Evolutionary conservation across 345 rosid species (phyloP).

Genomic region (Xanthoceras sorbifolium): DNA sequence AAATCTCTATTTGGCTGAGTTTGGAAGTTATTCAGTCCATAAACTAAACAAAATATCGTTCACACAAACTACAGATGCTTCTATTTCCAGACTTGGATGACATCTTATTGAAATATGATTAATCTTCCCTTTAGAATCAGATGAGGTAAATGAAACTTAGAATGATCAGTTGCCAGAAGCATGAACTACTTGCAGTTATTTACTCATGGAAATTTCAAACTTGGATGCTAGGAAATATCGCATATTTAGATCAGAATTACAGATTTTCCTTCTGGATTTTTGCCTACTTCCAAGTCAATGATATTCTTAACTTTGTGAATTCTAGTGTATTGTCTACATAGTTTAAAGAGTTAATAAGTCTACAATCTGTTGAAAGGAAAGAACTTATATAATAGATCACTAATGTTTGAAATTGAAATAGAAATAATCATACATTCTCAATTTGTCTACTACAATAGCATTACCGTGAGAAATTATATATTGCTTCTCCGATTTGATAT

Average conservation of each 20-base stretch:
- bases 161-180: neutral
- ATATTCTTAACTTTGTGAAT: neutral
- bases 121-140: neutral
- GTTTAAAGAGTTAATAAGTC: neutral
- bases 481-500: neutral
- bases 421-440: neutral
- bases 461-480: neutral
- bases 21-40: neutral
- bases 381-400: neutral
- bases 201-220: neutral
- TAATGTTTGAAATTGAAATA: constrained; percentile 1
- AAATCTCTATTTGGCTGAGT: constrained; percentile 1
- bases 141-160: neutral
- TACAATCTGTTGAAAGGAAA: neutral
- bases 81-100: neutral
- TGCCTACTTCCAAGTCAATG: neutral
- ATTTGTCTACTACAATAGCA: neutral
- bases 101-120: neutral
- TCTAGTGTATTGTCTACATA: neutral
- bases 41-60: neutral
- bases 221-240: neutral
- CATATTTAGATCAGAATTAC: neutral
- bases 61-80: neutral
- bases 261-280: neutral
- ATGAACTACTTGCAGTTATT: neutral